Percentiles rank a stretch among this genome's conserved stretches.
Conservation (phyloP, 1,139 yeast species). For the Scheffersomyces illinoinensis region DNA sequence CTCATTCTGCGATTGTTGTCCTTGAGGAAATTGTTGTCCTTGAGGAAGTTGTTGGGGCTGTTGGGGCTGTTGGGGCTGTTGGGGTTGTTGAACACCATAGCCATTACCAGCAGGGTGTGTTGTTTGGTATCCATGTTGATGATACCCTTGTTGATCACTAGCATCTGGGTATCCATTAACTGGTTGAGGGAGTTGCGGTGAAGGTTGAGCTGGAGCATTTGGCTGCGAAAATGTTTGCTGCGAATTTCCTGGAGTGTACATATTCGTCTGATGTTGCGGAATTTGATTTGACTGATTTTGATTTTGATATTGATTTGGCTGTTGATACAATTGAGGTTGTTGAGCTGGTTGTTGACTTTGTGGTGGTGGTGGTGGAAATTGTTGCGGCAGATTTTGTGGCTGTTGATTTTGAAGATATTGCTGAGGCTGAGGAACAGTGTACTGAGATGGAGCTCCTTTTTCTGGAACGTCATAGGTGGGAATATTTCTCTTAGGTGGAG, state of each 20-base stretch:
- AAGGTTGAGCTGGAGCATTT: neutral
- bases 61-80: neutral
- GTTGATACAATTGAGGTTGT: neutral
- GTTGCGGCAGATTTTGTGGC: neutral
- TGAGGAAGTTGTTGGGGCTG: neutral
- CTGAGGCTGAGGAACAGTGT: neutral
- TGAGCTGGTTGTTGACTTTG: neutral
- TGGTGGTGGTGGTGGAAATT: neutral
- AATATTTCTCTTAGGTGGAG: slow-evolving; percentile 52
- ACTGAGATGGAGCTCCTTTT: slow-evolving; percentile 7
- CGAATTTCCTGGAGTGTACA: neutral
- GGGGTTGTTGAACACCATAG: slow-evolving; percentile 1
- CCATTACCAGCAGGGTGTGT: neutral
- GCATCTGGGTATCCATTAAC: neutral
- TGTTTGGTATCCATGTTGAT: slow-evolving; percentile 5
- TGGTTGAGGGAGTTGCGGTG: neutral
- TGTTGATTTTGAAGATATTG: slow-evolving; percentile 4
- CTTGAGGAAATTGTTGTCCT: neutral
- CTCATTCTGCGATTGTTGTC: neutral
- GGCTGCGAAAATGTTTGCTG: neutral
- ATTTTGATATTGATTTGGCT: neutral
- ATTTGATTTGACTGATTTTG: neutral
- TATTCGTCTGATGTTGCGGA: neutral
- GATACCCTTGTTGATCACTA: neutral
- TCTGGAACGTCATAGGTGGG: slow-evolving; percentile 14